A percentile compares a stretch with the other conserved stretches of the same genome.
These are phyloP conservation scores for Suillus paluster DNA, from an alignment of 768 basidiomycete species.

Conservation along the genomic window DNA sequence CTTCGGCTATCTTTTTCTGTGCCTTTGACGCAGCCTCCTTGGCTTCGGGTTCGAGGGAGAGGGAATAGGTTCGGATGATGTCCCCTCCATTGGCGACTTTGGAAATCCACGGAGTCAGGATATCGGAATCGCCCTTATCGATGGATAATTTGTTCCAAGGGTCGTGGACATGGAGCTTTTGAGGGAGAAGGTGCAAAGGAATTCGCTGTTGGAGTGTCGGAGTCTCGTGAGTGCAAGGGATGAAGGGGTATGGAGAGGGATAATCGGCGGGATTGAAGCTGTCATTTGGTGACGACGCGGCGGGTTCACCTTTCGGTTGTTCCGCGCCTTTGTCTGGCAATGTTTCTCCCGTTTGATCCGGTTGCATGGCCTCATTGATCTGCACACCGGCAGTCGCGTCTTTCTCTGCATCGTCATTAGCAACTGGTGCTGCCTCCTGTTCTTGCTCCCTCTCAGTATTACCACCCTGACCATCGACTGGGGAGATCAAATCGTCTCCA, in stretches of 20 bases:
- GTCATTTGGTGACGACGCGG: background rate
- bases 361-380: background rate
- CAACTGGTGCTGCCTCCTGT: background rate
- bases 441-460: background rate
- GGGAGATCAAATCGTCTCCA: background rate
- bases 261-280: slow-evolving; percentile 40
- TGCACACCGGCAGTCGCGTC: background rate
- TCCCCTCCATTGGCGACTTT: slow-evolving; percentile 25
- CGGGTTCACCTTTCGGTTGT: background rate
- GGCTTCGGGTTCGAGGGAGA: slow-evolving; percentile 17
- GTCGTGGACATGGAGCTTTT: slow-evolving; percentile 48
- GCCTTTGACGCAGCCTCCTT: background rate
- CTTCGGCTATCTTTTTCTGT: slow-evolving; percentile 14
- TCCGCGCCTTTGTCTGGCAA: background rate
- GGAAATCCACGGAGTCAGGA: slow-evolving; percentile 29
- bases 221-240: slow-evolving; percentile 36
- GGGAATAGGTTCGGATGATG: slow-evolving; percentile 34
- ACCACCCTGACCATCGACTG: background rate
- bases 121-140: background rate
- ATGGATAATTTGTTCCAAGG: slow-evolving; percentile 41
- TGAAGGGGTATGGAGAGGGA: slow-evolving; percentile 45
- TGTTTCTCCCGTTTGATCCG: background rate
- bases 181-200: slow-evolving; percentile 40
- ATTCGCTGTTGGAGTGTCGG: slow-evolving; percentile 39
- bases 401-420: background rate